Evolutionary conservation across 352 stramenopile species (phyloP), one percentile per base, ranked within the genome.

Genomic region (Phytophthora pluvialis): DNA sequence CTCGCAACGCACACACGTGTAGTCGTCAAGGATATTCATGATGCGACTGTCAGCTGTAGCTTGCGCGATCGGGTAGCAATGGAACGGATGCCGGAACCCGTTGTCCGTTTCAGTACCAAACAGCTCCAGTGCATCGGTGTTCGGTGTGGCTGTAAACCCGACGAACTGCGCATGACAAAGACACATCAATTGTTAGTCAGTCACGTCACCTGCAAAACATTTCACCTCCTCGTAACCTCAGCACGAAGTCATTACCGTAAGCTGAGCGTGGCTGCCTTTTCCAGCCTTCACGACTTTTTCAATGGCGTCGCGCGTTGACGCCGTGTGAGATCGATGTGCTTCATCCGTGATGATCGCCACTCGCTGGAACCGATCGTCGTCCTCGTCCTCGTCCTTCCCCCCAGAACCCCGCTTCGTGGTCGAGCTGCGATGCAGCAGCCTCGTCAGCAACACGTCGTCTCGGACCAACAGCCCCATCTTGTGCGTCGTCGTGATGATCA

Each of bases 331-430:
- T 16, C 87, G 87, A 70, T 95, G 87, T 0, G 85, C 87, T 72
- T 95, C 87, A 59, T 95, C 87, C 11, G 85, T 90, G 51, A 95
- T 88, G 61, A 95, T 93, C 0, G 81, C 87, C 15, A 93, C 75
- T 15, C 85, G 80, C 18, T 81, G 85, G 32, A 83, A 92, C 8
- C 60, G 26, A 25, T 46, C 51, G 3, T 58, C 35, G 1, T 25
- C 51, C 4, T 58, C 35, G 1, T 25, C 31, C 8, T 31, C 29
- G 5, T 33, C 40, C 4, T 28, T 38, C 12, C 8, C 28, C 16
- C 3, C 38, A 43, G 15, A 16, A 40, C 4, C 26, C n/a, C 8
- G 18, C 35, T 43, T 42, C 28, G 43, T 21, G 45, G 58, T 72
- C 15, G 50, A 72, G 13, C 60, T 77, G n/a, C 75, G 78, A 46